Evolutionary conservation across 352 stramenopile species (phyloP).

Genomic region (Globisporangium viniferum): DNA sequence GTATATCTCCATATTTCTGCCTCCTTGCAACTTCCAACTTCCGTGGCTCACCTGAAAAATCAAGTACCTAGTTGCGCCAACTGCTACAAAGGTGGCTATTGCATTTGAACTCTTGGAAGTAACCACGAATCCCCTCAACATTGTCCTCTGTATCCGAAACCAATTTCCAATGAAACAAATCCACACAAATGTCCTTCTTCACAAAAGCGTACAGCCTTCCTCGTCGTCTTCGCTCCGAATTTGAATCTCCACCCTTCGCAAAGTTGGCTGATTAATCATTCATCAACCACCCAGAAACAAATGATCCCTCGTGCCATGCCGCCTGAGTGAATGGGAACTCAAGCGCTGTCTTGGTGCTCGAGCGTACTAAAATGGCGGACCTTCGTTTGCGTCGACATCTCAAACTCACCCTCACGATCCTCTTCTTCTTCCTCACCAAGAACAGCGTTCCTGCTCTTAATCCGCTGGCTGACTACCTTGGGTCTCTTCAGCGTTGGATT

Average conservation of each 20-base stretch:
- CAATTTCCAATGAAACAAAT: too few relatives aligned
- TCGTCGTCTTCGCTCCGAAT: too few relatives aligned
- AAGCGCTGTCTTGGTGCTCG: background rate
- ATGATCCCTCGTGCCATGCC: background rate
- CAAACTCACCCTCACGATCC: background rate
- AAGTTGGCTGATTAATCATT: background rate
- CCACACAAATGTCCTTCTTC: too few relatives aligned
- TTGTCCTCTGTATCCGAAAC: too few relatives aligned
- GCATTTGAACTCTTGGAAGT: too few relatives aligned
- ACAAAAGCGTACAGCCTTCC: too few relatives aligned
- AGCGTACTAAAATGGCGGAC: background rate
- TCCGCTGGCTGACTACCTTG: background rate
- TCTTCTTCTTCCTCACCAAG: background rate
- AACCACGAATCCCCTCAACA: too few relatives aligned
- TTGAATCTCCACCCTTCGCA: background rate
- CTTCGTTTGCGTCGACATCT: background rate
- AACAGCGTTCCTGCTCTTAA: background rate
- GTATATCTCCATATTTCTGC: too few relatives aligned
- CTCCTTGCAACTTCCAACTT: too few relatives aligned
- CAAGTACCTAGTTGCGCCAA: too few relatives aligned
- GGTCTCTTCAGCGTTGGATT: background rate
- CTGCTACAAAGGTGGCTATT: too few relatives aligned
- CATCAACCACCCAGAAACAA: background rate
- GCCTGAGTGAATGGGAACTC: background rate
- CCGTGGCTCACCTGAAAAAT: too few relatives aligned